A percentile compares a stretch with the other conserved stretches of the same genome.
Conservation (phyloP, 148 eudicot genomes). For the Spergularia bocconei region DNA sequence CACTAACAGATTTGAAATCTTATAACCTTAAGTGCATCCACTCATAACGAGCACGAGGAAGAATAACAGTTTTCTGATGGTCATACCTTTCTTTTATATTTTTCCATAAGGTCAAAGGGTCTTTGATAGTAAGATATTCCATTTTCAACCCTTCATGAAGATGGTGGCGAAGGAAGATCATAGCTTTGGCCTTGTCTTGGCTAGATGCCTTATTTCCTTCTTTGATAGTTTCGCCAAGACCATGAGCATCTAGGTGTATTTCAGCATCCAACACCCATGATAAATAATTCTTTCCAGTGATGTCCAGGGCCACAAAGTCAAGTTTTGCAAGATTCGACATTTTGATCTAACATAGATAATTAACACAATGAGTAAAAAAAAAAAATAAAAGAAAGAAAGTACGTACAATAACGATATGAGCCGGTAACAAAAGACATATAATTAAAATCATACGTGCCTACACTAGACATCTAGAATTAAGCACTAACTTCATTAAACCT, state of each 20-base stretch:
- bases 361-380: too few species aligned
- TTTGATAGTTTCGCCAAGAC: not conserved
- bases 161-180: not conserved
- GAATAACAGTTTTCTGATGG: not conserved
- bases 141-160: not conserved
- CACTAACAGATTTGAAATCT: not conserved
- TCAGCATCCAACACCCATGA: not conserved
- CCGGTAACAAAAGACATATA: too few species aligned
- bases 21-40: not conserved
- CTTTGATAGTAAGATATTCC: too few species aligned
- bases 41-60: not conserved
- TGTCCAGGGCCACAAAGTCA: not conserved
- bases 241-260: not conserved
- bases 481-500: too few species aligned
- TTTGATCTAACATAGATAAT: too few species aligned
- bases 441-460: not conserved
- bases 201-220: not conserved
- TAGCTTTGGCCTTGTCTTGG: not conserved
- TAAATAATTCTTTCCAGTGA: not conserved
- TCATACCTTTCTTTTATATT: not conserved
- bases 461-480: too few species aligned
- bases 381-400: too few species aligned
- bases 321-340: slow-evolving; percentile 1
- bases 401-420: too few species aligned
- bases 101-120: too few species aligned